Percentiles rank a stretch among this genome's conserved stretches.
These are phyloP conservation scores for Gastrolobium villosum DNA, from an alignment of 306 rosid genomes.

Conservation along the genomic window DNA sequence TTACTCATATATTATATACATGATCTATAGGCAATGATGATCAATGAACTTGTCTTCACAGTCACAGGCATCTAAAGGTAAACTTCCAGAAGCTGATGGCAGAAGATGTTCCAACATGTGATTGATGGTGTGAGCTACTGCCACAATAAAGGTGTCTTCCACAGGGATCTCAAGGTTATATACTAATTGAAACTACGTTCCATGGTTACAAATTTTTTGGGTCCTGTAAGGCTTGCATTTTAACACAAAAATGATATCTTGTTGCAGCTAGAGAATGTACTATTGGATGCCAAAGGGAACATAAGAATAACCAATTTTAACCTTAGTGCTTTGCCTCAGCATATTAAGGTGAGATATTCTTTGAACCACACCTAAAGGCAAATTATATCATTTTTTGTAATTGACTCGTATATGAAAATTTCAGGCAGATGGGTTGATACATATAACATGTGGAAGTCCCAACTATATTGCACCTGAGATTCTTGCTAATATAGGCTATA, in stretches of 20 bases:
- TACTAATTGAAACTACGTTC: background rate
- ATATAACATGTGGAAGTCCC: constrained; percentile 98
- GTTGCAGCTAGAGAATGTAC: constrained; percentile 88
- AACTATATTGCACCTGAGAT: constrained; percentile 97
- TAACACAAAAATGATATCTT: constrained; percentile 13
- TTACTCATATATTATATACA: background rate
- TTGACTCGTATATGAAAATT: constrained; percentile 39
- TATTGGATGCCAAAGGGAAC: constrained; percentile 75
- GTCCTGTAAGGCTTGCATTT: background rate
- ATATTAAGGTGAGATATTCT: constrained; percentile 66
- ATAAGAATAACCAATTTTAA: constrained; percentile 90
- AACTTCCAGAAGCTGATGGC: constrained; percentile 68
- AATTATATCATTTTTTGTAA: background rate
- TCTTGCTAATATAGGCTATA: constrained; percentile 85
- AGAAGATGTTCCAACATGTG: constrained; percentile 85
- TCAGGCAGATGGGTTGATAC: constrained; percentile 88
- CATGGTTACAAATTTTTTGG: background rate
- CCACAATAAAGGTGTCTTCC: constrained; percentile 88
- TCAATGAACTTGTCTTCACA: constrained; percentile 39
- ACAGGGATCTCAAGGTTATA: constrained; percentile 89
- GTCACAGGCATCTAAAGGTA: constrained; percentile 80
- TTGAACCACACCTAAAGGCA: background rate
- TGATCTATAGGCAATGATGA: constrained; percentile 11
- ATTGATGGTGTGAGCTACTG: constrained; percentile 88
- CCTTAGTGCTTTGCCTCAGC: constrained; percentile 88